These are phyloP conservation scores for Termitomyces sp. DNA, from an alignment of 768 basidiomycete genomes.

Conservation along the genomic window DNA sequence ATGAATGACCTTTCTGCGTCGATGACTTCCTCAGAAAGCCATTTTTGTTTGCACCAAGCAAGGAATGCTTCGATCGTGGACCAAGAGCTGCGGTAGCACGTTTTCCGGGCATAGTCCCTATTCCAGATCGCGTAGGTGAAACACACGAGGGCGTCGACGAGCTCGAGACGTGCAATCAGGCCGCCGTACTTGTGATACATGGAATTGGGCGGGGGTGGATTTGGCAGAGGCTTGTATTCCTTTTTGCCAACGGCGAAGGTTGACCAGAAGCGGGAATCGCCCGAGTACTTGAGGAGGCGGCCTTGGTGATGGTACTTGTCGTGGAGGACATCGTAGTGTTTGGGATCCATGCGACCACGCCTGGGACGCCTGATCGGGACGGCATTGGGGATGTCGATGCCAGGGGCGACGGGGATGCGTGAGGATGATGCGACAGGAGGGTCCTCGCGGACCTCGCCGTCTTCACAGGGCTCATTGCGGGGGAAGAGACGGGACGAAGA, in stretches of 20 bases:
- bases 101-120: slow-evolving; percentile 56
- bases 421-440: slow-evolving; percentile 24
- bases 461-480: slow-evolving; percentile 47
- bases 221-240: slow-evolving; percentile 58
- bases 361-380: slow-evolving; percentile 68
- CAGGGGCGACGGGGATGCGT: slow-evolving; percentile 17
- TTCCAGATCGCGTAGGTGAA: slow-evolving; percentile 85
- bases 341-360: slow-evolving; percentile 46
- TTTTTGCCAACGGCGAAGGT: slow-evolving; percentile 62
- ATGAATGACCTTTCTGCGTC: slow-evolving; percentile 63
- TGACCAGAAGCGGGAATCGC: slow-evolving; percentile 75
- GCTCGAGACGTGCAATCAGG: slow-evolving; percentile 74
- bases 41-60: slow-evolving; percentile 70
- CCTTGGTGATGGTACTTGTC: slow-evolving; percentile 69
- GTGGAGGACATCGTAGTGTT: slow-evolving; percentile 58
- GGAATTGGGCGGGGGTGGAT: slow-evolving; percentile 64
- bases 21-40: slow-evolving; percentile 49
- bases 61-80: slow-evolving; percentile 65
- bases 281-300: slow-evolving; percentile 79
- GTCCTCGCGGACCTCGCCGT: slow-evolving; percentile 54
- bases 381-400: slow-evolving; percentile 27
- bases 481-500: slow-evolving; percentile 18
- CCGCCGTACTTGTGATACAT: slow-evolving; percentile 74
- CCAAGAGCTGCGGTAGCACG: slow-evolving; percentile 64
- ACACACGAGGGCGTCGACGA: slow-evolving; percentile 77